Base-by-base conservation (phyloP, 116 monocot genomes). In the Trichopus zeylanicus region DNA sequence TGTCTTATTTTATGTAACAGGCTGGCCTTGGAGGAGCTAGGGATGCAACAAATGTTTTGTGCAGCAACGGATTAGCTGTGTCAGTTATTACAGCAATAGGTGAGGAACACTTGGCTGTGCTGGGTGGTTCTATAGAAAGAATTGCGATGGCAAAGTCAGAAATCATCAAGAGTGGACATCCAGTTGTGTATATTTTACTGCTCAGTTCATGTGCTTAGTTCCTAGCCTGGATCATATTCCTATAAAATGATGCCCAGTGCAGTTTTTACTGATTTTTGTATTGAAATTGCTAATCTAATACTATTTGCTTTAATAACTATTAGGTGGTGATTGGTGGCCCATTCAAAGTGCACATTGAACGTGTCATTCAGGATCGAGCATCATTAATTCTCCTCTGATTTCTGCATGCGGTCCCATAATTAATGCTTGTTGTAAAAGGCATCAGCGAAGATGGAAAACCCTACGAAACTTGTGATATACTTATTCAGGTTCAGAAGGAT, bases 11-110 rank as follows among this genome's bases (percentile, higher is more conserved):
- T 64, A 26, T 56, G 4, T 56, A 52, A 68, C 72, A 99, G 99
- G 99, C 92, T 64, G 99, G 99, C 23, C 80, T 99, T 60, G 99
- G 92, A 19, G 99, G 99, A 71, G 85, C 89, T 42, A 92, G 99
- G 47, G 92, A 99, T 86, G 97, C 97, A 27, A 97, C 97, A 56
- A 99, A 99, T 83, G 88, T 99, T 2, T 65, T 99, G 47, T 62
- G 74, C 62, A 92, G 72, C 61, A 67, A 35, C 37, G 66, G 66
- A 13, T 28, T 99, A 49, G 75, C 74, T 74, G 71, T 68, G 31
- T 69, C 92, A 33, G 73, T 99, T 47, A 88, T 99, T 73, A 99
- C 99, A 60, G 86, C 99, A 49, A 77, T 92, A 65, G 92, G 78
- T 31, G 78, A 92, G 64, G 99, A 99, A 77, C 92, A 99, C 70